Evolutionary conservation across 179 eudicot genomes (phyloP).

Genomic region (Drosera spatulata): DNA sequence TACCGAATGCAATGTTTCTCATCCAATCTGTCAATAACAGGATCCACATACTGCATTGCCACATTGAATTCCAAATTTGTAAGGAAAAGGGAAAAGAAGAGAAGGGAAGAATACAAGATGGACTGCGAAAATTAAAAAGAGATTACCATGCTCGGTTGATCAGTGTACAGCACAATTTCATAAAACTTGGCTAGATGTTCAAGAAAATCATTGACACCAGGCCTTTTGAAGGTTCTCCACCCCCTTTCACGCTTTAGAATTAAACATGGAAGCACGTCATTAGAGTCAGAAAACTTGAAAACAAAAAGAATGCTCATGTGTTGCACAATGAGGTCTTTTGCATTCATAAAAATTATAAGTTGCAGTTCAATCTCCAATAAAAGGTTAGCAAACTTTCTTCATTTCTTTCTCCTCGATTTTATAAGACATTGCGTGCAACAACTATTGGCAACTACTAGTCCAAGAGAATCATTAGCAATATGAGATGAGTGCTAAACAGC

Average conservation of each 20-base stretch:
- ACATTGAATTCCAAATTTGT: slow-evolving; percentile 11
- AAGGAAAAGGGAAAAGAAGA: neutral
- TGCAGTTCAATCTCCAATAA: too few relatives aligned
- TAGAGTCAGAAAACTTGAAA: slow-evolving; percentile 1
- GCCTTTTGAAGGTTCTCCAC: slow-evolving; percentile 95
- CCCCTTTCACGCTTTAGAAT: slow-evolving; percentile 81
- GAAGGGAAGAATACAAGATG: neutral
- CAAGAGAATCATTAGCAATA: too few relatives aligned
- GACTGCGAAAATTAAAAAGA: too few relatives aligned
- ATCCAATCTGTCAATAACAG: slow-evolving; percentile 73
- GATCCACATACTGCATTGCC: slow-evolving; percentile 72
- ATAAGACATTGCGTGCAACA: too few relatives aligned
- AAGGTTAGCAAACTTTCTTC: too few relatives aligned
- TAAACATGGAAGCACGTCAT: slow-evolving; percentile 2
- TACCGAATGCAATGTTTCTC: slow-evolving; percentile 44
- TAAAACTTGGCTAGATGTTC: slow-evolving; percentile 73
- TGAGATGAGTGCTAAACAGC: too few relatives aligned
- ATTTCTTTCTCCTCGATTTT: too few relatives aligned
- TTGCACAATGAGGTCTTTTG: too few relatives aligned
- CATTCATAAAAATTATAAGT: too few relatives aligned
- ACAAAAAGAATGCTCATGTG: too few relatives aligned
- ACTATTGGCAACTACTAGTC: too few relatives aligned
- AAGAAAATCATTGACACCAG: slow-evolving; percentile 83
- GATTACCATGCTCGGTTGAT: slow-evolving; percentile 62
- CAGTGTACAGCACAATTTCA: slow-evolving; percentile 80